Conservation (phyloP, 305 asterid species). For the Fraxinus sp. region DNA sequence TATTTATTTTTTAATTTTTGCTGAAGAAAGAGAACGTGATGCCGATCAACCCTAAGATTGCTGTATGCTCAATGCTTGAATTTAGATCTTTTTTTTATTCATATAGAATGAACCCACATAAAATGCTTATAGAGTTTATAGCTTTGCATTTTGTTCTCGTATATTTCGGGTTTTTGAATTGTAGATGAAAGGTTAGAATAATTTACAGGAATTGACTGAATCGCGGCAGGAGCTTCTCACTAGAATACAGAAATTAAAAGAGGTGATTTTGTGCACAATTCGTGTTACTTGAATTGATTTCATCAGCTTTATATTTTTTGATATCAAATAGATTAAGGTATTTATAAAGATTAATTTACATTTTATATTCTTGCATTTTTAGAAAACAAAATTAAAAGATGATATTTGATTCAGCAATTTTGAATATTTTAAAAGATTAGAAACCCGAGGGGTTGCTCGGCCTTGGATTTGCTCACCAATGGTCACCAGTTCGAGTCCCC, state of each 20-base stretch:
- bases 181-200: background rate
- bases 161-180: background rate
- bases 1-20: constrained; percentile 3
- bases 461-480: too few species aligned
- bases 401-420: background rate
- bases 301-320: background rate
- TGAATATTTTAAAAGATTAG: background rate
- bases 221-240: constrained; percentile 77
- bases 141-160: background rate
- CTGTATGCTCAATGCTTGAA: constrained; percentile 38
- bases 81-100: background rate
- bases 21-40: constrained; percentile 61
- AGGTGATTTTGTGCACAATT: constrained; percentile 39
- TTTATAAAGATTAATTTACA: background rate
- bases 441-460: too few species aligned
- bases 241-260: constrained; percentile 75
- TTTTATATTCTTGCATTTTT: background rate
- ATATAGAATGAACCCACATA: background rate
- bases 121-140: background rate
- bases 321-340: background rate
- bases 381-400: background rate
- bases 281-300: background rate
- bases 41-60: constrained; percentile 63
- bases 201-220: constrained; percentile 68
- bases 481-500: too few species aligned